Evolutionary conservation across 495 filamentous ascomycete genomes (phyloP), one percentile per base, ranked within the genome.

Genomic region (Trichoderma orchidacearum): DNA sequence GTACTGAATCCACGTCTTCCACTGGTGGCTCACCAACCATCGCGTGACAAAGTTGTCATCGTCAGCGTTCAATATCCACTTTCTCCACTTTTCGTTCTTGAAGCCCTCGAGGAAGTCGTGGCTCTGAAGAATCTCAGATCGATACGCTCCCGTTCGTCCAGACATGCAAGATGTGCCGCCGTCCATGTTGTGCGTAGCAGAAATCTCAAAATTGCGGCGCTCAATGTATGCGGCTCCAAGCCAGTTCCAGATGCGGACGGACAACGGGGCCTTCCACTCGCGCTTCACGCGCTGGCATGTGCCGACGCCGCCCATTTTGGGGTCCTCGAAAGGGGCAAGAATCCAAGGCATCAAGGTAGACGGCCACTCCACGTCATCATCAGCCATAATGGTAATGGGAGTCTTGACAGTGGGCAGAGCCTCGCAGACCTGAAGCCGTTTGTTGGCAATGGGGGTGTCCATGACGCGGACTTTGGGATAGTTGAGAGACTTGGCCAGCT

Each of bases 351-450:
- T 77, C 36, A 91, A 78, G 4, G 81, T 87, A 3, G 70, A 68
- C 1, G 88, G 89, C 86, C 89, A 92, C 59, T 80, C 84, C 53
- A 95, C 89, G 66, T 95, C 89, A 70, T 93, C 89, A 65, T 95
- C 89, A 25, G 86, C 86, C 65, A 95, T 85, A 52, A 95, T 71
- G 12, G 85, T 91, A 60, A 93, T 85, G 12, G 78, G 66, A 0
- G 88, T 91, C 51, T 66, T 69, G 30, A 93, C 86, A 58, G 86
- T 79, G 21, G 87, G 87, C 51, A 95, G 85, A 1, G 87, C 88
- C 57, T 81, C 77, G 57, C 85, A 86, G 69, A 95, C 87, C 68
- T 95, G 89, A 30, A 84, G 81, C 15, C 89, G 82, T 69, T 95
- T 94, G 69, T 95, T 93, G 23, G 67, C 64, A 56, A 73, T 69